Evolutionary conservation across 257 asterid species (phyloP).

Genomic region (Nicotiana paniculata): DNA sequence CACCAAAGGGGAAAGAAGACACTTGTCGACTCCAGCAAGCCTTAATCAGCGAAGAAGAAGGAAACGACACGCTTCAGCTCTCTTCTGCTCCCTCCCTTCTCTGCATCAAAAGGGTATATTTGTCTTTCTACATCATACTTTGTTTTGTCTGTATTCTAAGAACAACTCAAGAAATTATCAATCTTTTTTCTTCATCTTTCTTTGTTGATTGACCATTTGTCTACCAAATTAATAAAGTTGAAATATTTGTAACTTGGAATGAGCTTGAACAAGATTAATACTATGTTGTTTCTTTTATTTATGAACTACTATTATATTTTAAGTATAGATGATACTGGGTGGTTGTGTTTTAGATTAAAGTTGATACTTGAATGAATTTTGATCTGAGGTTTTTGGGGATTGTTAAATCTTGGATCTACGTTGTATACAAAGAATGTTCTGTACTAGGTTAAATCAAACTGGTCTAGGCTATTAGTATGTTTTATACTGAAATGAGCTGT

Average conservation of each 20-base stretch:
- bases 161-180: neutral
- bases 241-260: neutral
- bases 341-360: neutral
- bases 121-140: neutral
- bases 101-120: constrained; percentile 33
- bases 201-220: neutral
- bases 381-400: neutral
- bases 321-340: neutral
- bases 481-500: neutral
- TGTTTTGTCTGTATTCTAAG: neutral
- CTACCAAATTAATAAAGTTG: neutral
- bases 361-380: neutral
- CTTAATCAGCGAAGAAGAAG: constrained; percentile 57
- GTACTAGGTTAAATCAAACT: neutral
- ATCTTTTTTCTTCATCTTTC: neutral
- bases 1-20: constrained; percentile 37
- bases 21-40: constrained; percentile 72
- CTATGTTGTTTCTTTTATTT: neutral
- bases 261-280: neutral
- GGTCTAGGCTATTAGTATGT: neutral
- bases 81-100: neutral
- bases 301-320: neutral
- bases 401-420: neutral
- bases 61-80: constrained; percentile 65
- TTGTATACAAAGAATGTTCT: neutral